Evolutionary conservation across 2,329 filamentous ascomycete genomes (phyloP).

Genomic region (Ramularia endophylla): DNA sequence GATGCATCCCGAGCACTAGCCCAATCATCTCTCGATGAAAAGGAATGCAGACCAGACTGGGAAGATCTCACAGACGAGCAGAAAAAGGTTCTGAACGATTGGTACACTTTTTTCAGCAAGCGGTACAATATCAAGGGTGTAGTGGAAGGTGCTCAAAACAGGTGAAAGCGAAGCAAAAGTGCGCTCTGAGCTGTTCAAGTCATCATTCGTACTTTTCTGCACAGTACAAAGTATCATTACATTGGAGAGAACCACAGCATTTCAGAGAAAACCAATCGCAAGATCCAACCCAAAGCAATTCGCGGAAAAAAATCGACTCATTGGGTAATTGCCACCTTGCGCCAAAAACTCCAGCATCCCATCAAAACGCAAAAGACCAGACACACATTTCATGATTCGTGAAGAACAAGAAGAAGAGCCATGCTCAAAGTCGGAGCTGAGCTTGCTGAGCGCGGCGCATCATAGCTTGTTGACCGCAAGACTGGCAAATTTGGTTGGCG

Average conservation of each 20-base stretch:
- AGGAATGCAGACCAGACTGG: slow-evolving; percentile 81
- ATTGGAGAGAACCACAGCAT: too few relatives aligned
- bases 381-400: slow-evolving; percentile 1
- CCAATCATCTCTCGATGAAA: slow-evolving; percentile 75
- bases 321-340: slow-evolving; percentile 27
- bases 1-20: slow-evolving; percentile 91
- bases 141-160: slow-evolving; percentile 32
- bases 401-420: neutral
- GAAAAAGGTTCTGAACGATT: slow-evolving; percentile 79
- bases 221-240: neutral
- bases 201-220: neutral
- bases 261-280: slow-evolving; percentile 1
- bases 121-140: slow-evolving; percentile 82
- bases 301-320: slow-evolving; percentile 17
- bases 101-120: slow-evolving; percentile 95
- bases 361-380: neutral
- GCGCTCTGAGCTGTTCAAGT: slow-evolving; percentile 1
- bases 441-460: slow-evolving; percentile 23
- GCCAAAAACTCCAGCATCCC: slow-evolving; percentile 10
- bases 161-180: slow-evolving; percentile 12
- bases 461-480: slow-evolving; percentile 24
- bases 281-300: slow-evolving; percentile 2
- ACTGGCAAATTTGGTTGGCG: slow-evolving; percentile 49
- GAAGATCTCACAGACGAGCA: slow-evolving; percentile 77
- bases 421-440: slow-evolving; percentile 14